Percentiles rank a stretch among this genome's conserved stretches.
Conservation (phyloP, 768 basidiomycete species). For the Termitomyces sp. region DNA sequence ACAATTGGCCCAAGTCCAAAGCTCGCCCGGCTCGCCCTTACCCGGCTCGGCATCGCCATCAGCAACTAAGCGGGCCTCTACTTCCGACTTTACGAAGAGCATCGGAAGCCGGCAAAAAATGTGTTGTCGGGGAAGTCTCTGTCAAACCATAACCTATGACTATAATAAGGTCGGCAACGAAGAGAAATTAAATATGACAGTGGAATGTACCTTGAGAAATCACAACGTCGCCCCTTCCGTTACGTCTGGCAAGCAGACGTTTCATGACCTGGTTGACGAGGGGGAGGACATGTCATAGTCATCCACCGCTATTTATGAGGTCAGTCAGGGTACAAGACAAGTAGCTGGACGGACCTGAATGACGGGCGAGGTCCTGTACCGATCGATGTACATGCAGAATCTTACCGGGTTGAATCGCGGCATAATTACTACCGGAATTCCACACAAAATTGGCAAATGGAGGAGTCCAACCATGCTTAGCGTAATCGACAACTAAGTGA, state of each 20-base stretch:
- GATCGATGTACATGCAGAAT: conserved; percentile 62
- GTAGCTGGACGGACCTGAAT: conserved; percentile 44
- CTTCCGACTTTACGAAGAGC: conserved; percentile 50
- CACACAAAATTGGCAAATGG: conserved; percentile 46
- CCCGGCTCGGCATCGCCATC: conserved; percentile 51
- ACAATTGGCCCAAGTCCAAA: conserved; percentile 79
- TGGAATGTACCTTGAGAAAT: conserved; percentile 42
- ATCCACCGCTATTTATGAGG: conserved; percentile 39
- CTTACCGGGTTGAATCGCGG: conserved; percentile 64
- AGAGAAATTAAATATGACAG: background rate
- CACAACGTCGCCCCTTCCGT: conserved; percentile 31
- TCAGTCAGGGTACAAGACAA: background rate
- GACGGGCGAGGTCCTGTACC: conserved; percentile 64
- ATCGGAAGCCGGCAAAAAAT: conserved; percentile 42
- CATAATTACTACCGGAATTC: conserved; percentile 51
- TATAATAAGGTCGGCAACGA: background rate
- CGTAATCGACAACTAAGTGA: background rate
- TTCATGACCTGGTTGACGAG: conserved; percentile 45
- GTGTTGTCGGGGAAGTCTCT: conserved; percentile 73
- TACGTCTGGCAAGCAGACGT: conserved; percentile 29
- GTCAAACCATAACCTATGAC: conserved; percentile 68
- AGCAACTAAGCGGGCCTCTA: conserved; percentile 62
- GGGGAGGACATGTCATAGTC: conserved; percentile 58
- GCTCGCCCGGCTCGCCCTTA: conserved; percentile 62
- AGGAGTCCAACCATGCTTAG: conserved; percentile 57